Conservation (phyloP, 2,329 filamentous ascomycete species). For the Talaromyces piceae region DNA sequence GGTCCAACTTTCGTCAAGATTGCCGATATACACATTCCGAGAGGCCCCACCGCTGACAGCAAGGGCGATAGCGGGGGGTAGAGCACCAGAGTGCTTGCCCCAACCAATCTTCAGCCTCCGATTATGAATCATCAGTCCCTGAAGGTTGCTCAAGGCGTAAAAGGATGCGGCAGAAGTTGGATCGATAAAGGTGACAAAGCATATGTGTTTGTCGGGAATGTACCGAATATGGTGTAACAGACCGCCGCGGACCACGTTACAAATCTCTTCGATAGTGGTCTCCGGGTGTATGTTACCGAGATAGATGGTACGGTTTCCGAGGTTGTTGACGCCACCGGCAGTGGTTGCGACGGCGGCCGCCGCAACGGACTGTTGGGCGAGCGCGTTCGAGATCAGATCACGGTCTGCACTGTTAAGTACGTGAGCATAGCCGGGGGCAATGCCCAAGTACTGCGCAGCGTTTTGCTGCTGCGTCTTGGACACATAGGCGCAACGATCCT, state of each 20-base stretch:
- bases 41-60: conserved; percentile 95
- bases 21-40: conserved; percentile 97
- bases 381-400: conserved; percentile 89
- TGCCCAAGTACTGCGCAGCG: conserved; percentile 93
- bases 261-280: conserved; percentile 98
- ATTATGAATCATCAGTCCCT: conserved; percentile 99
- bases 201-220: conserved; percentile 99
- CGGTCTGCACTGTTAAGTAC: conserved; percentile 93
- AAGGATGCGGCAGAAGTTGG: conserved; percentile 96
- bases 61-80: conserved; percentile 90
- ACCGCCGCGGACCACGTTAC: conserved; percentile 94
- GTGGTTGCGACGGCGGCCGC: conserved; percentile 94
- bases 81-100: conserved; percentile 96
- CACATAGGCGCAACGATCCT: conserved; percentile 95
- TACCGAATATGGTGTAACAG: conserved; percentile 97
- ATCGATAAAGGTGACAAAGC: conserved; percentile 99
- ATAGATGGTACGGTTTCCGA: conserved; percentile 96
- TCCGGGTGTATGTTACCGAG: conserved; percentile 98
- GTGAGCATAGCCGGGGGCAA: conserved; percentile 92
- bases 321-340: conserved; percentile 91
- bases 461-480: conserved; percentile 99
- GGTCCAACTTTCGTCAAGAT: conserved; percentile 93
- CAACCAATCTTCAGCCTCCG: conserved; percentile 95
- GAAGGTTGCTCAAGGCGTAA: conserved; percentile 93
- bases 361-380: conserved; percentile 95